phyloP scores from a whole-genome alignment of 345 rosid species.

The Salix exigua region DNA sequence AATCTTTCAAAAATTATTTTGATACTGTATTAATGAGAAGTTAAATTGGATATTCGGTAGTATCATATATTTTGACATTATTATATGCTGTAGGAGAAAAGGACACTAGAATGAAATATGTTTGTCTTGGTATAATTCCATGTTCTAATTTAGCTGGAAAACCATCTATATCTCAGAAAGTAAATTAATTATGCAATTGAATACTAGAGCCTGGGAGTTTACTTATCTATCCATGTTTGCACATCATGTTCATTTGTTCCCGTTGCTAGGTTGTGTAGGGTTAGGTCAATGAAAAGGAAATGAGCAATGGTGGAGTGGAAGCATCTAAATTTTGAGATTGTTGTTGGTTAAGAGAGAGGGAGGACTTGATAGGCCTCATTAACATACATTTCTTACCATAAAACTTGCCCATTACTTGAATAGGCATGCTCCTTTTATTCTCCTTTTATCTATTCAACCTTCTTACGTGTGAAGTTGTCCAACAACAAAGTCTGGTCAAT shows the following conservation, averaged over 20 bases:
- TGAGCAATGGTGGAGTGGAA: not conserved
- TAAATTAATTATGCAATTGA: not conserved
- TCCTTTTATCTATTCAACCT: not conserved
- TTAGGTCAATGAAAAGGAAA: not conserved
- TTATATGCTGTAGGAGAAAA: not conserved
- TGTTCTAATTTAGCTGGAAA: not conserved
- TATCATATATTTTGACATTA: not conserved
- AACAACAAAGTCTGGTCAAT: not conserved
- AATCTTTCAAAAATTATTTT: not conserved
- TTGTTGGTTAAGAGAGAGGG: not conserved
- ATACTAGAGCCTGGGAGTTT: not conserved
- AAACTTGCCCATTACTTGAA: not conserved
- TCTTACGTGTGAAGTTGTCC: not conserved
- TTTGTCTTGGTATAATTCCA: not conserved
- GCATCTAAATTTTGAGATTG: not conserved
- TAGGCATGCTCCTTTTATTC: not conserved
- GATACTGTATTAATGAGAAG: not conserved
- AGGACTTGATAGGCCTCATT: not conserved
- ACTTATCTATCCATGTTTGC: not conserved
- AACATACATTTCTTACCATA: not conserved
- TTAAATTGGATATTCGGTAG: not conserved
- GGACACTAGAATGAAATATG: not conserved
- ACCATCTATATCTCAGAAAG: not conserved
- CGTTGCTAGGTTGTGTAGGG: not conserved
- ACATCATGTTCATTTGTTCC: not conserved